Evolutionary conservation across 1,139 yeast genomes (phyloP), one percentile per base, ranked within the genome.

Genomic region (Magnusiomyces suaveolens): DNA sequence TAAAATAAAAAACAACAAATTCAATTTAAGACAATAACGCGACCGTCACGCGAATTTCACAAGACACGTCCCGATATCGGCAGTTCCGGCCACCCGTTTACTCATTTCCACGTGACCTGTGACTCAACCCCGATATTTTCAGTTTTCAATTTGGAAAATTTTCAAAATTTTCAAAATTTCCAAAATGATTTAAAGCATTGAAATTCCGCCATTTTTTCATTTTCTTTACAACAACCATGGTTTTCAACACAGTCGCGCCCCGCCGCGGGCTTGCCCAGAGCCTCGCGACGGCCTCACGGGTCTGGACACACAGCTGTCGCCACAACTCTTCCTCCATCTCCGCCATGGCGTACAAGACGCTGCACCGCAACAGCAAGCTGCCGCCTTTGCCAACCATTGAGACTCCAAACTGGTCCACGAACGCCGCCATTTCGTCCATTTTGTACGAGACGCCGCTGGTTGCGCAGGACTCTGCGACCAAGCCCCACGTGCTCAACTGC

Each of bases 361-460:
- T 90, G 62, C 96, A 89, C 71, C 70, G 75, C 48, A 87, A 88
- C 69, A 86, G 83, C 64, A 82, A 81, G 65, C 83, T 92, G 69
- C 97, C 97, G 44, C 87, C 95, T 47, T 78, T 92, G 63, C 98
- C 98, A 56, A 86, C 95, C n/a, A 77, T 90, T 62, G 97, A 89
- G 61, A 83, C 96, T 21, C 97, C 97, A 58, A 81, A 81, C 66
- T 88, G 97, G 96, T 85, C 95, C 38, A 95, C 96, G 32, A 87
- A 87, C 63, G 87, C 96, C 46, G 98, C 97, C 10, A 96, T 92
- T 52, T 86, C 96, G 12, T 88, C 97, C 20, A 92, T 92, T 62
- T 76, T 92, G 62, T 92, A 90, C 72, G 97, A 92, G 71, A 88
- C 96, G 3, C 98, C 98, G 56, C 73, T 82, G 26, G 84, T 87